A percentile compares a stretch with the other conserved stretches of the same genome.
Conservation (phyloP, 148 eudicot genomes). For the Amaranthus hypochondriacus region DNA sequence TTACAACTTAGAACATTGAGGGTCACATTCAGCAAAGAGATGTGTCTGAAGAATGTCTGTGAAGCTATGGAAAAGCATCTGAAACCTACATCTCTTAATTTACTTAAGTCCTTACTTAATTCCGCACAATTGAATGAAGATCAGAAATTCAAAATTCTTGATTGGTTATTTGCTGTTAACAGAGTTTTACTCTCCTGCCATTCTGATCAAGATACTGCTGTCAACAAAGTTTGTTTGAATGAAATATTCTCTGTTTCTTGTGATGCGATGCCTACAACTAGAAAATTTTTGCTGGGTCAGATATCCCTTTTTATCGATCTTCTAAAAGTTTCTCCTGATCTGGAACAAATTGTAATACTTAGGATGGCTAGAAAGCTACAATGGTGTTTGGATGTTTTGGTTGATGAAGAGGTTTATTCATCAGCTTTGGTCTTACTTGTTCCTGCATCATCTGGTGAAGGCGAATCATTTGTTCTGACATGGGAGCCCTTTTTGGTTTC, state of each 20-base stretch:
- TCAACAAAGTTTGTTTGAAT: conserved; percentile 22
- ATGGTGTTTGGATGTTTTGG: conserved; percentile 51
- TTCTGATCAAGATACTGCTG: conserved; percentile 24
- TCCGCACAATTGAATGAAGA: conserved; percentile 51
- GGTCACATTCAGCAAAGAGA: conserved; percentile 49
- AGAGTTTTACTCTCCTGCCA: conserved; percentile 16
- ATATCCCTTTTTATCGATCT: conserved; percentile 64
- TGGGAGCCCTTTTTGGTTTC: conserved; percentile 52
- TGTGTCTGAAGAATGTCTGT: conserved; percentile 44
- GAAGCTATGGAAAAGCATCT: conserved; percentile 66
- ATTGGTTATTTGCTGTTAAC: conserved; percentile 54
- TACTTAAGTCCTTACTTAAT: conserved; percentile 70
- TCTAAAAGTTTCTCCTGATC: conserved; percentile 52
- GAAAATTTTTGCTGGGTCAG: conserved; percentile 40
- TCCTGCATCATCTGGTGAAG: conserved; percentile 43
- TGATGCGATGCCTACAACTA: conserved; percentile 43
- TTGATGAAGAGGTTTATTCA: conserved; percentile 62
- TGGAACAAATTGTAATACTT: conserved; percentile 49
- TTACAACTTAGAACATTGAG: conserved; percentile 55
- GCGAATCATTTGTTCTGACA: conserved; percentile 39
- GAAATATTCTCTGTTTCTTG: conserved; percentile 39
- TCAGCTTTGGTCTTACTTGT: conserved; percentile 45
- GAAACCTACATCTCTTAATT: conserved; percentile 69
- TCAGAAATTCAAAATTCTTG: conserved; percentile 57
- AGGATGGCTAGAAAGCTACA: conserved; percentile 62